These are phyloP conservation scores for Onygenales sp. DNA, from an alignment of 2,329 filamentous ascomycete genomes.

Conservation along the genomic window DNA sequence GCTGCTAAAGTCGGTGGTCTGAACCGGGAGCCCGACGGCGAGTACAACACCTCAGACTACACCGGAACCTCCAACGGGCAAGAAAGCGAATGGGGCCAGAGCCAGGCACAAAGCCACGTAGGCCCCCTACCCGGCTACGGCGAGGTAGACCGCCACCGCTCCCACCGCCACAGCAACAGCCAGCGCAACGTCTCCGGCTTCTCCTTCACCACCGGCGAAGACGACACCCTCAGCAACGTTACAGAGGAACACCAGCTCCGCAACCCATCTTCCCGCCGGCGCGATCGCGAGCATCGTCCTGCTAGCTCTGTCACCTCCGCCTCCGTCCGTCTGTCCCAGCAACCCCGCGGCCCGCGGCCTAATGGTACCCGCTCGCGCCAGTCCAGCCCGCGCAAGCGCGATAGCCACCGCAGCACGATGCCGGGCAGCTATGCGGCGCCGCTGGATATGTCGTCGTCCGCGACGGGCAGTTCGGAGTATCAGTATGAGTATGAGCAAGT, in stretches of 20 bases:
- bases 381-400: constrained; percentile 28
- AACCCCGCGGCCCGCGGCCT: constrained; percentile 10
- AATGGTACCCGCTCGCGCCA: constrained; percentile 19
- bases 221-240: constrained; percentile 29
- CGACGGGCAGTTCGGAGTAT: constrained; percentile 28
- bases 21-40: constrained; percentile 72
- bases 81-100: constrained; percentile 43
- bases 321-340: constrained; percentile 1
- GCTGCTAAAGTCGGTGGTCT: constrained; percentile 79
- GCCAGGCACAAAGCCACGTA: constrained; percentile 24
- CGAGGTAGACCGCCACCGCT: constrained; percentile 27
- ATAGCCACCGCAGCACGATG: constrained; percentile 19
- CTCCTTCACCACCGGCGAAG: constrained; percentile 42
- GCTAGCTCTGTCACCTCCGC: constrained; percentile 3
- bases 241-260: constrained; percentile 25
- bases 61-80: constrained; percentile 32
- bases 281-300: constrained; percentile 3
- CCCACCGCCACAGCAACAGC: constrained; percentile 18
- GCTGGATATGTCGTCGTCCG: constrained; percentile 29
- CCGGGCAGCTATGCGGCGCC: constrained; percentile 35
- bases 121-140: constrained; percentile 44
- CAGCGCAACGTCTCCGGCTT: constrained; percentile 29
- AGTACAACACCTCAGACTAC: constrained; percentile 64
- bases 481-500: constrained; percentile 34
- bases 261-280: not conserved